A percentile compares a stretch with the other conserved stretches of the same genome.
phyloP scores from a whole-genome alignment of 1,284 basidiomycete genomes.

The Puccinia horiana region DNA sequence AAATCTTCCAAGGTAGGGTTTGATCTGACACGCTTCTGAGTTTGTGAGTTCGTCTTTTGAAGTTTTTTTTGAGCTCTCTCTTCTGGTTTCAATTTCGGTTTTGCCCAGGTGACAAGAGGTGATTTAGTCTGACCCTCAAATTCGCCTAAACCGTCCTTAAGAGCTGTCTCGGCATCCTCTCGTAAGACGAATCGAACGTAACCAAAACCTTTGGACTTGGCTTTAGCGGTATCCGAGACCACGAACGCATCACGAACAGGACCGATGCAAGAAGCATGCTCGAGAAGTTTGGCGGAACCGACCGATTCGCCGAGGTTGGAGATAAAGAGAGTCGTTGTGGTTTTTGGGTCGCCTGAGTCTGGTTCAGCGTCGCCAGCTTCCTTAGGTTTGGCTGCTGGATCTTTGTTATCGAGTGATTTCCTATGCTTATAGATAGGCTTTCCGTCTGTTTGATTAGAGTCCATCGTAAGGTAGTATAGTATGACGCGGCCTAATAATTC shows the following conservation, averaged over 20 bases:
- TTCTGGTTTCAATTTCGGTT: slow-evolving; percentile 51
- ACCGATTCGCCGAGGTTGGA: slow-evolving; percentile 75
- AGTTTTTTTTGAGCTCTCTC: slow-evolving; percentile 61
- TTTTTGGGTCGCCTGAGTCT: slow-evolving; percentile 28
- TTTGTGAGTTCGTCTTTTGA: slow-evolving; percentile 65
- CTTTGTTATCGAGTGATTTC: background rate
- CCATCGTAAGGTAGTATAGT: background rate
- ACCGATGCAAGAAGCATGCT: slow-evolving; percentile 91
- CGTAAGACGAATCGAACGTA: slow-evolving; percentile 89
- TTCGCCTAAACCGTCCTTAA: slow-evolving; percentile 55
- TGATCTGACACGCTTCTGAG: slow-evolving; percentile 74
- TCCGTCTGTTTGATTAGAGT: background rate
- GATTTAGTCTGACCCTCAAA: slow-evolving; percentile 15
- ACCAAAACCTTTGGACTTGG: slow-evolving; percentile 92
- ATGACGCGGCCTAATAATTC: no score
- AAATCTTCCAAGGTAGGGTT: slow-evolving; percentile 62
- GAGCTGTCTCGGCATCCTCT: slow-evolving; percentile 80
- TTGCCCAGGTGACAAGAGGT: slow-evolving; percentile 45
- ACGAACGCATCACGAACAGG: slow-evolving; percentile 93
- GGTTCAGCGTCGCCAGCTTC: slow-evolving; percentile 7
- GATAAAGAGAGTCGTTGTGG: slow-evolving; percentile 58
- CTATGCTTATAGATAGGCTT: background rate
- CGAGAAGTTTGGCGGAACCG: slow-evolving; percentile 84
- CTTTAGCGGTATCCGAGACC: slow-evolving; percentile 75
- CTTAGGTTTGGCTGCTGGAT: background rate